A percentile compares a stretch with the other conserved stretches of the same genome.
Evolutionary conservation across 768 basidiomycete genomes (phyloP).

Genomic region (Hemileccinum impolitum): DNA sequence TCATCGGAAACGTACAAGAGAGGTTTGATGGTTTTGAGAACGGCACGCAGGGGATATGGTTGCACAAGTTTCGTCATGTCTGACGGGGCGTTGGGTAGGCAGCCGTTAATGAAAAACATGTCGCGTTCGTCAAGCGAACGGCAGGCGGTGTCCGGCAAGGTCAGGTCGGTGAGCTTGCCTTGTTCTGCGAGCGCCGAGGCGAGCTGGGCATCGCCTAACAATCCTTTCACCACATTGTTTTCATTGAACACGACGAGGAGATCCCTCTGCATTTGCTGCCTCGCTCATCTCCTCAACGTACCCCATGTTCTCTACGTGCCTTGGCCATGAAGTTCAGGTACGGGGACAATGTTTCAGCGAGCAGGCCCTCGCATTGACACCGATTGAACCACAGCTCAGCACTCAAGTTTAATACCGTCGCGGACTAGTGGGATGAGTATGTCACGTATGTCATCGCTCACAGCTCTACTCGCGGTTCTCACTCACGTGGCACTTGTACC

Average conservation of each 20-base stretch:
- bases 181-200: not conserved
- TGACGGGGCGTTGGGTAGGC: not conserved
- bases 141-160: not conserved
- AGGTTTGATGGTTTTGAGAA: not conserved
- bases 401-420: conserved; percentile 86
- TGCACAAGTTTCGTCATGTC: conserved; percentile 13
- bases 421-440: conserved; percentile 93
- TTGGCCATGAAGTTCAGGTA: conserved; percentile 37
- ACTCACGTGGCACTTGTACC: not conserved
- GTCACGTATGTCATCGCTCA: conserved; percentile 59
- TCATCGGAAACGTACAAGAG: not conserved
- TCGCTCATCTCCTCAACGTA: not conserved
- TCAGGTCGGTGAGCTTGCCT: conserved; percentile 4
- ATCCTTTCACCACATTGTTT: not conserved
- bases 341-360: not conserved
- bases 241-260: conserved; percentile 10
- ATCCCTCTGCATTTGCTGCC: conserved; percentile 22
- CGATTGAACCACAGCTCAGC: conserved; percentile 51
- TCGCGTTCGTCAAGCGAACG: not conserved
- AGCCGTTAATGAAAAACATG: not conserved
- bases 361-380: not conserved
- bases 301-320: conserved; percentile 3
- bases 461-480: not conserved
- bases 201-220: not conserved
- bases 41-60: conserved; percentile 3